These are phyloP conservation scores for Neostapfia colusana DNA, from an alignment of 176 grass and related monocot genomes.

Conservation along the genomic window DNA sequence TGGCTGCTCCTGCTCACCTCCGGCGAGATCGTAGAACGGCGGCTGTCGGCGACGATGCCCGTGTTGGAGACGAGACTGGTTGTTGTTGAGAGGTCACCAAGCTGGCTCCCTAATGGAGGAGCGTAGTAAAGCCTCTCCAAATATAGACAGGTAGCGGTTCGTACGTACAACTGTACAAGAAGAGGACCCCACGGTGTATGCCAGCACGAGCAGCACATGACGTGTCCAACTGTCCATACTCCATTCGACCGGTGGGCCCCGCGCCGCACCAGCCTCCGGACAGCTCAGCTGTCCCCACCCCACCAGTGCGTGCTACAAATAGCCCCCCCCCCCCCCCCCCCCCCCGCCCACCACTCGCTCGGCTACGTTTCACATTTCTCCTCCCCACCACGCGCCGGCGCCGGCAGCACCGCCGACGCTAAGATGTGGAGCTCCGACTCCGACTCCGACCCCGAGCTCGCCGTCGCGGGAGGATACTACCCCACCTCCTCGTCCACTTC, in stretches of 20 bases:
- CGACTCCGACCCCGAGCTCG: conserved; percentile 20
- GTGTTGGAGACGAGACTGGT: no score
- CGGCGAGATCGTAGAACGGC: no score
- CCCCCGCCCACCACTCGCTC: background rate
- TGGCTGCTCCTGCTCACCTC: no score
- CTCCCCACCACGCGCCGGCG: no score
- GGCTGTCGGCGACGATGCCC: no score
- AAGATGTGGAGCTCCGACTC: conserved; percentile 48
- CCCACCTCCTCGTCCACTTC: background rate
- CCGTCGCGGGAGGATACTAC: background rate
- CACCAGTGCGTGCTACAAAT: background rate
- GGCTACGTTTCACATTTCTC: no score
- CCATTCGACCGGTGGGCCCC: background rate
- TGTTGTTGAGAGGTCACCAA: no score
- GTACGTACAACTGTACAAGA: no score
- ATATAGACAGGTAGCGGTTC: no score
- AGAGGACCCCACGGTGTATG: background rate
- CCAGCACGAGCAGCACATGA: background rate
- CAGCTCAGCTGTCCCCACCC: background rate
- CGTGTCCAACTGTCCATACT: background rate
- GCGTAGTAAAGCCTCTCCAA: no score
- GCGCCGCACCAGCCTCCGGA: background rate
- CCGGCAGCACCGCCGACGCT: background rate
- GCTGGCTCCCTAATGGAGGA: no score
- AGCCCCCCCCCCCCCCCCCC: background rate